Evolutionary conservation across 306 rosid genomes (phyloP).

Genomic region (Carpinus viminea): DNA sequence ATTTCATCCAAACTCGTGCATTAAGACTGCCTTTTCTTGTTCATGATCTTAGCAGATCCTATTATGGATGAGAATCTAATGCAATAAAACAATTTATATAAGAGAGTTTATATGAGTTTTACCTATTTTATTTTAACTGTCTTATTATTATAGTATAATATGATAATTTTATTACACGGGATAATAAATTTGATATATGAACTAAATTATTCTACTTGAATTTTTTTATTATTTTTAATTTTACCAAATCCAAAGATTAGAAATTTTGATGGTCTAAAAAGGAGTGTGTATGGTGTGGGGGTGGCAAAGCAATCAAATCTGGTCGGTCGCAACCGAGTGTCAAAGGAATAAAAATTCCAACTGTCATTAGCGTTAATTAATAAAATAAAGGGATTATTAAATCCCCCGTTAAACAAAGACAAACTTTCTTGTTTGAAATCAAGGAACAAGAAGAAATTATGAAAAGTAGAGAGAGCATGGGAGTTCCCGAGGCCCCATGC

Average conservation of each 20-base stretch:
- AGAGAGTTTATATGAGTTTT: too few species aligned
- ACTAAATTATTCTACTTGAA: background rate
- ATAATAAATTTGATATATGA: too few species aligned
- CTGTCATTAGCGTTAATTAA: background rate
- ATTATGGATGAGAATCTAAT: too few species aligned
- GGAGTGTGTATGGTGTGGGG: background rate
- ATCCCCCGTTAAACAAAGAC: background rate
- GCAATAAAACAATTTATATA: too few species aligned
- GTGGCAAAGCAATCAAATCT: constrained; percentile 3
- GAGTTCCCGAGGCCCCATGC: background rate
- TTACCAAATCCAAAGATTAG: background rate
- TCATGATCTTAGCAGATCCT: background rate
- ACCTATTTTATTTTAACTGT: too few species aligned
- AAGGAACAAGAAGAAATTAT: background rate
- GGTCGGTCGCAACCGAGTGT: background rate
- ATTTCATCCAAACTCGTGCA: background rate
- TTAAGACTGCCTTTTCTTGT: too few species aligned
- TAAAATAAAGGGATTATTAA: background rate
- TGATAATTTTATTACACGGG: too few species aligned
- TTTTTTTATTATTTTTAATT: background rate
- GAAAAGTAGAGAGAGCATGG: background rate
- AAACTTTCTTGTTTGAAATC: background rate
- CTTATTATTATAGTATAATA: too few species aligned
- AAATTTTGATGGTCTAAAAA: background rate
- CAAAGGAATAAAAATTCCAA: background rate